Evolutionary conservation across 1,284 basidiomycete genomes (phyloP).

Genomic region (Phellinidium pouzarii): DNA sequence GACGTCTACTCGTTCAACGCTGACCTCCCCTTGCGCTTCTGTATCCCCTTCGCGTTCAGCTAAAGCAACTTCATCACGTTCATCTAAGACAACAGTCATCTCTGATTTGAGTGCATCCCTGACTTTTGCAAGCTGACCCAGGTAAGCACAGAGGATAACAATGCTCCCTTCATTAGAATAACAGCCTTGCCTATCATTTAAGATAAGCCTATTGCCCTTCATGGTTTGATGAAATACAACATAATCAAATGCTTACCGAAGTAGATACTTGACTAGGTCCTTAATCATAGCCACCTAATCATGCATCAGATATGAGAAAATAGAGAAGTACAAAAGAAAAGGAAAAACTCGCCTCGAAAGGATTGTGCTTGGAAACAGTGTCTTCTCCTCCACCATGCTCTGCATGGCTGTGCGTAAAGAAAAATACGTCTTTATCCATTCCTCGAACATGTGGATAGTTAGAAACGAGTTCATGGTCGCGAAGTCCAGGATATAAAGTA

Average conservation of each 20-base stretch:
- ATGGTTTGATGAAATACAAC: not conserved
- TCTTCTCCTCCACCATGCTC: constrained; percentile 52
- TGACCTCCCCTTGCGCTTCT: constrained; percentile 27
- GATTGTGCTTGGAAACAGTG: constrained; percentile 55
- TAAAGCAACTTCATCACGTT: constrained; percentile 56
- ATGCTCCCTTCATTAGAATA: constrained; percentile 61
- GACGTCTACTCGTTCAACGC: constrained; percentile 42
- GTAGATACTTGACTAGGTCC: constrained; percentile 62
- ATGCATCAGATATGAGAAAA: constrained; percentile 1
- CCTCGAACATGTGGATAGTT: constrained; percentile 49
- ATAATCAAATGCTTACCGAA: constrained; percentile 35
- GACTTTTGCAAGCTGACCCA: constrained; percentile 61
- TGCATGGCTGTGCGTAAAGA: constrained; percentile 46
- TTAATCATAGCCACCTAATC: constrained; percentile 59
- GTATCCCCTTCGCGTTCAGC: constrained; percentile 40
- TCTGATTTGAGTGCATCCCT: constrained; percentile 41
- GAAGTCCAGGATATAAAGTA: constrained; percentile 50
- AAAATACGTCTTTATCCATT: constrained; percentile 51
- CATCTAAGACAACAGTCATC: constrained; percentile 60
- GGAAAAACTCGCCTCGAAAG: constrained; percentile 45
- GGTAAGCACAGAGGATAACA: constrained; percentile 68
- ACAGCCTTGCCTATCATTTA: constrained; percentile 41
- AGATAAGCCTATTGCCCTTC: not conserved
- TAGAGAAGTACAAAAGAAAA: not conserved
- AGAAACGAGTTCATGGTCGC: constrained; percentile 47